phyloP scores from a whole-genome alignment of 768 basidiomycete genomes.

The Serendipita sp. region DNA sequence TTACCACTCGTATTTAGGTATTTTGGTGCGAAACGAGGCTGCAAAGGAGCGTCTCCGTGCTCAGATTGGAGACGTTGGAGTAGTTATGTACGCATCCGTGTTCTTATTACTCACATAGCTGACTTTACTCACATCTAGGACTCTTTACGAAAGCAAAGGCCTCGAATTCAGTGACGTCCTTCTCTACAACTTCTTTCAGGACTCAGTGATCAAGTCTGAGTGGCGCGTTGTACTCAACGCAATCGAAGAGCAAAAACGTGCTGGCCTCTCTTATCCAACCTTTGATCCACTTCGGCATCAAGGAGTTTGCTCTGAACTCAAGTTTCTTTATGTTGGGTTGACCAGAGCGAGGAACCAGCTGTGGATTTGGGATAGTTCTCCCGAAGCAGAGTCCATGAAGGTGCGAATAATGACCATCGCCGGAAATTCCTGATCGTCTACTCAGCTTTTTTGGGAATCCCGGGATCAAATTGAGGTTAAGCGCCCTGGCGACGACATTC shows the following conservation, averaged over 20 bases:
- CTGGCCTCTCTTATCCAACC: constrained; percentile 21
- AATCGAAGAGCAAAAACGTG: constrained; percentile 14
- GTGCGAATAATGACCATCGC: constrained; percentile 20
- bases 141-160: constrained; percentile 48
- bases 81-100: constrained; percentile 4
- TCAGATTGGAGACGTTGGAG: constrained; percentile 40
- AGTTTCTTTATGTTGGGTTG: constrained; percentile 52
- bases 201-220: constrained; percentile 36
- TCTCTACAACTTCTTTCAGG: constrained; percentile 58
- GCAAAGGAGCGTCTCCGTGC: constrained; percentile 31
- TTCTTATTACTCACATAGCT: not conserved
- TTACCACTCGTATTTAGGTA: constrained; percentile 27
- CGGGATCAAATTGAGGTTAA: constrained; percentile 31
- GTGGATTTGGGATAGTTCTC: constrained; percentile 51
- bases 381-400: constrained; percentile 38
- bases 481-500: constrained; percentile 31
- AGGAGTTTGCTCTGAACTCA: constrained; percentile 47
- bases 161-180: constrained; percentile 55
- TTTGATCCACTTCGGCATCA: constrained; percentile 37
- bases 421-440: not conserved
- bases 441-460: constrained; percentile 35
- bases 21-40: constrained; percentile 46
- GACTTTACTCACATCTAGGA: constrained; percentile 16
- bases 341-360: constrained; percentile 53
- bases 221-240: constrained; percentile 45